Conservation (phyloP, 345 rosid genomes). For the Reutealis trisperma region DNA sequence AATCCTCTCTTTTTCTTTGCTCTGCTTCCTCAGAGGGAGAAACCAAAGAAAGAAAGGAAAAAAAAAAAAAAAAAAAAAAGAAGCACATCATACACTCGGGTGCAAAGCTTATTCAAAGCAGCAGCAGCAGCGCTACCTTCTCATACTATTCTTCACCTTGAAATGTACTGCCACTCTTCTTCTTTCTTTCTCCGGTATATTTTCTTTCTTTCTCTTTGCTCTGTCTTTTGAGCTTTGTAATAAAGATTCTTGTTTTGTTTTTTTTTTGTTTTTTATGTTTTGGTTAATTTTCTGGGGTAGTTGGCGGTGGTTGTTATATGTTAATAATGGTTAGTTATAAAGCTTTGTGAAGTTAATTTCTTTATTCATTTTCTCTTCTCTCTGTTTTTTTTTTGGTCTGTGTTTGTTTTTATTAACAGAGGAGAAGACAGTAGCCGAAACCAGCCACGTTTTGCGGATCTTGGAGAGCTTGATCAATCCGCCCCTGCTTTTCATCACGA, state of each 20-base stretch:
- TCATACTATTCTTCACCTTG: conserved; percentile 42
- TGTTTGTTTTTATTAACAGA: conserved; percentile 23
- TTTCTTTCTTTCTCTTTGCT: not conserved
- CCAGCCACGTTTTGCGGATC: conserved; percentile 52
- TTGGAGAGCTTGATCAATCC: conserved; percentile 84
- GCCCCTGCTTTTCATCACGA: conserved; percentile 57
- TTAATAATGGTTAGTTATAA: not conserved
- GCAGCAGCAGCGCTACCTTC: conserved; percentile 4
- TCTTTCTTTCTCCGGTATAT: conserved; percentile 71
- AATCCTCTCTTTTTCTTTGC: not conserved
- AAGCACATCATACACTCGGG: conserved; percentile 8
- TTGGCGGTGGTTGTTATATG: not conserved
- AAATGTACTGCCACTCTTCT: conserved; percentile 62
- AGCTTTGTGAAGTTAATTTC: not conserved
- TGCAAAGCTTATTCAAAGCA: conserved; percentile 90
- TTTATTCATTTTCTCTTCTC: not conserved
- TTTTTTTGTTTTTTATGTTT: not conserved
- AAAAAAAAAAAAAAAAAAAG: too few relatives aligned
- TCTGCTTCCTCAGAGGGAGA: not conserved
- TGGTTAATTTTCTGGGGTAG: conserved; percentile 8
- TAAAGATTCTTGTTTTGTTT: too few relatives aligned
- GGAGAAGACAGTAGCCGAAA: conserved; percentile 45
- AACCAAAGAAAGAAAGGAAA: not conserved
- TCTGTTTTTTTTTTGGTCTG: conserved; percentile 12
- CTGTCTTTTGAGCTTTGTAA: not conserved